These are phyloP conservation scores for Metarhizium anisopliae DNA, from an alignment of 2,329 filamentous ascomycete genomes.

Conservation along the genomic window DNA sequence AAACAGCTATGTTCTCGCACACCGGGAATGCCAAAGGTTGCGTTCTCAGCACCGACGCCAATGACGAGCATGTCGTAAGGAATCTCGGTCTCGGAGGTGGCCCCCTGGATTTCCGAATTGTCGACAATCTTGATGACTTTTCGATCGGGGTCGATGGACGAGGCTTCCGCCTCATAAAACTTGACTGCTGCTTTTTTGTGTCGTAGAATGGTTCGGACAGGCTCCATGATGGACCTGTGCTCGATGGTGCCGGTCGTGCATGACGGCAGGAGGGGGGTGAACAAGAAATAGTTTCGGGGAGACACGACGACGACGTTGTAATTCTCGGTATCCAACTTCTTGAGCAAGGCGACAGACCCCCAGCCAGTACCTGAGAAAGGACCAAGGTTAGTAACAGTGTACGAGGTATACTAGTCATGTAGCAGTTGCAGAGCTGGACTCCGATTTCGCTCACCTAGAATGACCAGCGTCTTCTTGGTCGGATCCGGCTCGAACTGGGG, in stretches of 20 bases:
- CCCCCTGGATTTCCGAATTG: conserved; percentile 86
- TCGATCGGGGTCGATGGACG: conserved; percentile 86
- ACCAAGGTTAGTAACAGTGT: neutral
- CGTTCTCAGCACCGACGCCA: conserved; percentile 95
- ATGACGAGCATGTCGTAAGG: conserved; percentile 98
- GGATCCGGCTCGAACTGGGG: conserved; percentile 76
- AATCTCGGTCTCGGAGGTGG: conserved; percentile 74
- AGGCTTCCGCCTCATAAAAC: conserved; percentile 97
- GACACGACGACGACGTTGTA: conserved; percentile 99
- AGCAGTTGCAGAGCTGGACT: neutral
- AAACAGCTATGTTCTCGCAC: conserved; percentile 95
- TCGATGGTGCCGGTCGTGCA: conserved; percentile 97
- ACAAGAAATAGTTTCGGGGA: conserved; percentile 98
- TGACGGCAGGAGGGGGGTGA: conserved; percentile 92
- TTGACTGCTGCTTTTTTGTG: conserved; percentile 90
- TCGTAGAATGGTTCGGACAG: conserved; percentile 88
- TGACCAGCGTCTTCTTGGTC: conserved; percentile 90
- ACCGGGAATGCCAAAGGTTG: conserved; percentile 94
- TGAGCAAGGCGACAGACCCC: conserved; percentile 90
- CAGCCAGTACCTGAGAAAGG: conserved; percentile 73
- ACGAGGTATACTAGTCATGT: no score
- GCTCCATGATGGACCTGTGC: conserved; percentile 99
- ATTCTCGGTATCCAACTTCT: conserved; percentile 97
- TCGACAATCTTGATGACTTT: conserved; percentile 85
- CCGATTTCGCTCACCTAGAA: conserved; percentile 61